Base-by-base conservation (phyloP, 768 basidiomycete genomes). In the Gloeostereum incarnatum region DNA sequence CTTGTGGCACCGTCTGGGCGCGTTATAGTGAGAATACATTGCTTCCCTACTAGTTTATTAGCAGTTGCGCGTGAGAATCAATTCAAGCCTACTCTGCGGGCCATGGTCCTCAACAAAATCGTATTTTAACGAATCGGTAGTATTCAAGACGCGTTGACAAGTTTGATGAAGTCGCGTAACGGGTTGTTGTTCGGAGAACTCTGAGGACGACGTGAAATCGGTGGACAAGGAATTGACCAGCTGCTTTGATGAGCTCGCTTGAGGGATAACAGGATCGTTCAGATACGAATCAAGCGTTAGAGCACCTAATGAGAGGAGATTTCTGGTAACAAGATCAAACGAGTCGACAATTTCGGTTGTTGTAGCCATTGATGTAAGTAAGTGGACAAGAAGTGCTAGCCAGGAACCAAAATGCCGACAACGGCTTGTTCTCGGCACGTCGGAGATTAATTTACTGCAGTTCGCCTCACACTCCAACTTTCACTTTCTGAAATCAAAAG, bases 1-100 rank as follows among this genome's bases (percentile, higher is more conserved):
- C 76, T 63, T 4, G 56, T 55, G 2, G 53, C 40, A 13, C 75
- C 77, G 22, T 71, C 63, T 0, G 75, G 76, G 16, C 69, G 73
- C 1, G 63, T 71, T 41, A 82, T 71, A 1, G 75, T 78, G 27
- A 82, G 51, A 35, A 76, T 75, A 45, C 81, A 80, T 38, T 71
- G 69, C 48, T 72, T 77, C 42, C 50, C 77, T 81, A 48, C 6
- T 2, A 2, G 24, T n/a, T 18, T 18, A 38, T 32, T 6, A 26
- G n/a, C 17, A 37, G 31, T 19, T 21, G 11, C 11, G 11, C 24
- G 16, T 2, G 20, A 19, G 42, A 31, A 9, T 35, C 4, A 51
- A n/a, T n/a, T n/a, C n/a, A n/a, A n/a, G n/a, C 57, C 36, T 44
- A 73, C 71, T 57, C 21, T 49, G 54, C 1, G 60, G 51, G 0